These are phyloP conservation scores for Atalantia buxifolia DNA, from an alignment of 345 rosid species.

Conservation along the genomic window DNA sequence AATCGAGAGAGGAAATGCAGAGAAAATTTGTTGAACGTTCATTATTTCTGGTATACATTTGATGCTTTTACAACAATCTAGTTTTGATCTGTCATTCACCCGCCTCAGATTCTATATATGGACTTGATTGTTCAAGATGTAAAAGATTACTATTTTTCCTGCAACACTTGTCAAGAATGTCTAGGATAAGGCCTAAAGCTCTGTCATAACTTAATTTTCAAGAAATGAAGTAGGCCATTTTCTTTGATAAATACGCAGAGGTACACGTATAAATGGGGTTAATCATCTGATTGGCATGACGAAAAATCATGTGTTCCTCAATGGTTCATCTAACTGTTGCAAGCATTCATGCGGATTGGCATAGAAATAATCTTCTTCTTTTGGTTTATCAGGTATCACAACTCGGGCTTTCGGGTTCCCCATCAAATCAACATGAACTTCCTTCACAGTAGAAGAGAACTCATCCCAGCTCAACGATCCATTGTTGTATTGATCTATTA, in stretches of 20 bases:
- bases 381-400: conserved; percentile 70
- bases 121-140: conserved; percentile 15
- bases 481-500: conserved; percentile 62
- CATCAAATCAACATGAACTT: conserved; percentile 65
- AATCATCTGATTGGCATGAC: conserved; percentile 22
- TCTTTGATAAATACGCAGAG: conserved; percentile 14
- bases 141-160: conserved; percentile 2
- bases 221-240: not conserved
- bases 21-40: not conserved
- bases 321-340: conserved; percentile 70
- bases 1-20: not conserved
- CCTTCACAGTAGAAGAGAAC: conserved; percentile 68
- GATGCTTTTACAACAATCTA: conserved; percentile 13
- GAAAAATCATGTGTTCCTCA: conserved; percentile 35
- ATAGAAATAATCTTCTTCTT: conserved; percentile 96
- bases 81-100: no score
- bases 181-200: conserved; percentile 9
- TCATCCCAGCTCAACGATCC: conserved; percentile 80
- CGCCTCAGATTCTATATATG: conserved; percentile 8
- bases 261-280: conserved; percentile 11
- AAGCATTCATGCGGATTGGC: conserved; percentile 93
- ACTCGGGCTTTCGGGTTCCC: conserved; percentile 65
- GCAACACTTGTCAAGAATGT: conserved; percentile 15
- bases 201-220: conserved; percentile 6
- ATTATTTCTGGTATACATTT: not conserved